Evolutionary conservation across 2,329 filamentous ascomycete species (phyloP), one percentile per base, ranked within the genome.

Genomic region (Lasiodiplodia hormozganensis): DNA sequence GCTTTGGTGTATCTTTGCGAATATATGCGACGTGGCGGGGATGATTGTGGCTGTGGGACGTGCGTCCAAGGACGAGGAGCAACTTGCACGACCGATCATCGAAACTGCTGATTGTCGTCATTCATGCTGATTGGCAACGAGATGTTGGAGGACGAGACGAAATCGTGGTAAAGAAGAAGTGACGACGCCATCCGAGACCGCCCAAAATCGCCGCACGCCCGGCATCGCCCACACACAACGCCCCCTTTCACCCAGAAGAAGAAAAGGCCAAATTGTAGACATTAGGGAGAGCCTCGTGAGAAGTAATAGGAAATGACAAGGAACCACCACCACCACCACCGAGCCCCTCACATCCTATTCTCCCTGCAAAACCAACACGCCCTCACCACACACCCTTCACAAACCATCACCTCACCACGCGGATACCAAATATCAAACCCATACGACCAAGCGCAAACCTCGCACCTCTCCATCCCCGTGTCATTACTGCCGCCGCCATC

Each of bases 361-460:
- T 28, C 47, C 60, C 60, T 36, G 18, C 60, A 64, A 38, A 64
- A 64, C 60, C 60, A 49, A 52, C 60, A 64, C 4, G 60, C 60
- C 31, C 28, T 25, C 28, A 64, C 25, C n/a, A 47, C 43, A 25
- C 60, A 64, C n/a, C 43, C 43, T 7, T 21, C 47, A 52, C 60
- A 64, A 18, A 23, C 43, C 60, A 16, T 38, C 12, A 64, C 43
- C 12, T 25, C 23, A 10, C 31, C 43, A 23, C 28, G 18, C 16
- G 28, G 43, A 64, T 64, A 64, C 43, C 47, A 64, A 25, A 64
- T 64, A 52, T 64, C 60, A n/a, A 64, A 31, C 16, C 60, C 60
- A 38, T 64, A 64, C 21, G 23, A 36, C 23, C n/a, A 3, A n/a
- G 47, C 60, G n/a, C 60, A 64, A 2, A 52, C 47, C 43, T 64